These are phyloP conservation scores for Phytophthora citrophthora DNA, from an alignment of 352 stramenopile genomes.

Conservation along the genomic window DNA sequence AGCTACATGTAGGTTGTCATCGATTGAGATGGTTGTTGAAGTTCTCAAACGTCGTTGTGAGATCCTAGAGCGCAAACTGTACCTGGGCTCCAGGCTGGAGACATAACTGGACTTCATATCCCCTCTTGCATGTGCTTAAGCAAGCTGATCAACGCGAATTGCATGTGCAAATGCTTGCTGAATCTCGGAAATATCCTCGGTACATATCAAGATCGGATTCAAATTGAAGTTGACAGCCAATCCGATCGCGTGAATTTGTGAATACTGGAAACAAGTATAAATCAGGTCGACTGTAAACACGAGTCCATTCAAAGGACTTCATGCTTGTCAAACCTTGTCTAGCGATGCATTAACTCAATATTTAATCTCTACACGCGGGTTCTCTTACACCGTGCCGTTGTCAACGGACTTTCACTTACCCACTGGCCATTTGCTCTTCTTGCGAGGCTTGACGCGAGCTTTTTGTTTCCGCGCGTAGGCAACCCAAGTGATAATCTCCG, in stretches of 20 bases:
- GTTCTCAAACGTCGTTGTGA: slow-evolving; percentile 13
- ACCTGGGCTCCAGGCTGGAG: too few species aligned
- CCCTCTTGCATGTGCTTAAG: too few species aligned
- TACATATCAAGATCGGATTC: slow-evolving; percentile 7
- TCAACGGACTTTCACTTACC: slow-evolving; percentile 33
- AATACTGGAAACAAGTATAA: slow-evolving; percentile 17
- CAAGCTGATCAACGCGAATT: too few species aligned
- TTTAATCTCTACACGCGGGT: too few species aligned
- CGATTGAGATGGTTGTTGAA: too few species aligned
- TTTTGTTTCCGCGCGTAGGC: slow-evolving; percentile 93
- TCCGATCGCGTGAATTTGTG: slow-evolving; percentile 5
- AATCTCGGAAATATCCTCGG: slow-evolving; percentile 2
- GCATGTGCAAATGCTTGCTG: too few species aligned
- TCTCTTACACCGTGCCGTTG: too few species aligned
- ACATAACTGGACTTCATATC: neutral
- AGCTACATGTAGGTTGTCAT: too few species aligned
- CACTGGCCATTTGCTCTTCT: slow-evolving; percentile 65
- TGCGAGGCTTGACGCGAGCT: slow-evolving; percentile 59
- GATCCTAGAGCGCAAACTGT: too few species aligned
- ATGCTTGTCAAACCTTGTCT: too few species aligned
- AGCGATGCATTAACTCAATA: too few species aligned
- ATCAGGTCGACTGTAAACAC: slow-evolving; percentile 6
- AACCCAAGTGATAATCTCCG: slow-evolving; percentile 88
- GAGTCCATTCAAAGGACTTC: too few species aligned
- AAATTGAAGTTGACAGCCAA: slow-evolving; percentile 31